Evolutionary conservation across 1,139 yeast species (phyloP).

Genomic region (Geotrichum phurueaensis): DNA sequence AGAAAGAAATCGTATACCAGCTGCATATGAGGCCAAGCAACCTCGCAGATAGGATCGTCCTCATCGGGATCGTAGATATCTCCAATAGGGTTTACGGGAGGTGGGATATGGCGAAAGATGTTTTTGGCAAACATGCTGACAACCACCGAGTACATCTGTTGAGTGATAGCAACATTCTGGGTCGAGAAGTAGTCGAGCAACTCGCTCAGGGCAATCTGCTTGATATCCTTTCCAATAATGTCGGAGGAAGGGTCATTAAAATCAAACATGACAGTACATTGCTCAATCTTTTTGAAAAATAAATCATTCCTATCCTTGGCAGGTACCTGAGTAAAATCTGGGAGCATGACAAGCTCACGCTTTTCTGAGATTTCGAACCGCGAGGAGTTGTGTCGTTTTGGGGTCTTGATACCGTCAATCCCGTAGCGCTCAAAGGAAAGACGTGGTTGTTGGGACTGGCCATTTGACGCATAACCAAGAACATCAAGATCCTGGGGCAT

Average conservation of each 20-base stretch:
- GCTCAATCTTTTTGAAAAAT: slow-evolving; percentile 84
- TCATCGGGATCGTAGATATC: slow-evolving; percentile 97
- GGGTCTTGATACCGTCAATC: slow-evolving; percentile 60
- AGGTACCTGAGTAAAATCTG: slow-evolving; percentile 83
- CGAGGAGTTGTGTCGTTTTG: slow-evolving; percentile 93
- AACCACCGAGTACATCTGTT: slow-evolving; percentile 83
- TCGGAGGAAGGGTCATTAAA: slow-evolving; percentile 91
- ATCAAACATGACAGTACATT: slow-evolving; percentile 91
- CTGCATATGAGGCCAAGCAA: slow-evolving; percentile 99
- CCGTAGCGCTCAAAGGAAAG: slow-evolving; percentile 39
- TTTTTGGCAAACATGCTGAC: slow-evolving; percentile 85
- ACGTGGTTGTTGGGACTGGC: slow-evolving; percentile 20
- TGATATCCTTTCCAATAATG: slow-evolving; percentile 86
- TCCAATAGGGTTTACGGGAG: slow-evolving; percentile 96
- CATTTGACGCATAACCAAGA: slow-evolving; percentile 19
- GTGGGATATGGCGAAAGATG: slow-evolving; percentile 92
- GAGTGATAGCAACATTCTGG: slow-evolving; percentile 72
- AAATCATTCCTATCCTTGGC: slow-evolving; percentile 79
- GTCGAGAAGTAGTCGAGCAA: slow-evolving; percentile 82
- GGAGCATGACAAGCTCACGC: slow-evolving; percentile 73
- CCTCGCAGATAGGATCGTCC: slow-evolving; percentile 93
- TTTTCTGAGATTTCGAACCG: slow-evolving; percentile 74
- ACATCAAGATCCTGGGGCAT: slow-evolving; percentile 37
- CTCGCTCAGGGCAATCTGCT: slow-evolving; percentile 79
- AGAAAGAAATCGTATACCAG: slow-evolving; percentile 90